Evolutionary conservation across 1,284 basidiomycete genomes (phyloP), one percentile per base, ranked within the genome.

Genomic region (Peniophora sp.): DNA sequence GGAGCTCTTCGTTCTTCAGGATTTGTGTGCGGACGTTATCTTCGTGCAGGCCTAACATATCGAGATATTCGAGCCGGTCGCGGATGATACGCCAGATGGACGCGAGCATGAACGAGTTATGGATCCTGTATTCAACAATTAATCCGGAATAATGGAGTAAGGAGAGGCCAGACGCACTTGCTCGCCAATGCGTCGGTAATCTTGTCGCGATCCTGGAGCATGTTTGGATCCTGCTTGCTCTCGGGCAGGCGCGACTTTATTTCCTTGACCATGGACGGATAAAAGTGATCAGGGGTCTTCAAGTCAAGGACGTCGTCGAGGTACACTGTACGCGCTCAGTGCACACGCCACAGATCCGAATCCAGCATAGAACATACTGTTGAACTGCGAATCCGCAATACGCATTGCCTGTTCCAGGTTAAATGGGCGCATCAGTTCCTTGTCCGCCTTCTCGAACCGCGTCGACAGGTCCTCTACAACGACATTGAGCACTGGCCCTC

Each of bases 81-180:
- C 74, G 66, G 16, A 85, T 76, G 49, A 89, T 69, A 55, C 74
- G 81, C 88, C 88, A 90, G 2, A 78, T 83, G 11, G 85, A 80
- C 20, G 86, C 83, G 46, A 89, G 71, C 76, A 85, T 79, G 64
- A 87, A 88, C 3, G 79, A 65, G 62, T 90, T 90, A 63, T 90
- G 87, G 49, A 89, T 73, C 63, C 85, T 89, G 47, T 47, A 38
- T 27, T 38, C 50, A 45, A 24, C 27, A 41, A 17, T 41, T 47
- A 49, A n/a, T 39, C 19, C 27, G 38, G 25, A 6, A 36, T 16
- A 23, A 1, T 24, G 17, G 20, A 48, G 49, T 53, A 39, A 52
- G 53, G 27, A 12, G 27, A n/a, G 27, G 6, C 12, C 27, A 5
- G 17, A 39, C 69, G 39, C 63, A 85, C 86, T 76, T 81, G 55